These are phyloP conservation scores for Cystobasidiaceae sp. DNA, from an alignment of 1,284 basidiomycete species.

Conservation along the genomic window DNA sequence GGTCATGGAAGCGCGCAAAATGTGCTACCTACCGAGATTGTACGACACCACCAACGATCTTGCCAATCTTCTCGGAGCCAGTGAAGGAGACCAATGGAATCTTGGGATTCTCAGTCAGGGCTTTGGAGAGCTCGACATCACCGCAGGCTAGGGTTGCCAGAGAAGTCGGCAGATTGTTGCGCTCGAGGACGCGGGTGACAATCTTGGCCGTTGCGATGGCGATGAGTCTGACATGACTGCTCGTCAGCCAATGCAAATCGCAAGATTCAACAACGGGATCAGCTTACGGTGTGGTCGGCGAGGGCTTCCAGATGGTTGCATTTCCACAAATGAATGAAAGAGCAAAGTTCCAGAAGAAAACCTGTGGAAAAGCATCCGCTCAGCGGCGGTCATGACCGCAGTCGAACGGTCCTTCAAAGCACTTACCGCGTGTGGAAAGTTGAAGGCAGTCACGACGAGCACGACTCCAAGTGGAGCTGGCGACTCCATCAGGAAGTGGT, in stretches of 20 bases:
- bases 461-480: constrained; percentile 82
- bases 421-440: constrained; percentile 88
- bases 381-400: too few species aligned
- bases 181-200: constrained; percentile 70
- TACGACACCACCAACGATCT: constrained; percentile 72
- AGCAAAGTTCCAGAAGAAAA: constrained; percentile 68
- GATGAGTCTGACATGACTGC: constrained; percentile 48
- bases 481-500: constrained; percentile 84
- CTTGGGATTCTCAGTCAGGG: constrained; percentile 63
- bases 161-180: constrained; percentile 73
- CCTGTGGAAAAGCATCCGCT: too few species aligned
- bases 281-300: constrained; percentile 73
- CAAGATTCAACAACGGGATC: background rate
- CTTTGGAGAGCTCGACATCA: constrained; percentile 71
- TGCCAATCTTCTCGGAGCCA: constrained; percentile 80
- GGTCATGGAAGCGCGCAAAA: too few species aligned
- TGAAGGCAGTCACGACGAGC: constrained; percentile 84
- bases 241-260: background rate
- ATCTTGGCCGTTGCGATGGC: constrained; percentile 84
- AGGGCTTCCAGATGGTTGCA: constrained; percentile 91
- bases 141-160: constrained; percentile 77
- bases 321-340: constrained; percentile 86
- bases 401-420: too few species aligned
- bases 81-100: constrained; percentile 80
- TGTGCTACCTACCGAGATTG: constrained; percentile 23